Evolutionary conservation across 805 yeast species (phyloP), one percentile per base, ranked within the genome.

Genomic region (Ogataea henricii): DNA sequence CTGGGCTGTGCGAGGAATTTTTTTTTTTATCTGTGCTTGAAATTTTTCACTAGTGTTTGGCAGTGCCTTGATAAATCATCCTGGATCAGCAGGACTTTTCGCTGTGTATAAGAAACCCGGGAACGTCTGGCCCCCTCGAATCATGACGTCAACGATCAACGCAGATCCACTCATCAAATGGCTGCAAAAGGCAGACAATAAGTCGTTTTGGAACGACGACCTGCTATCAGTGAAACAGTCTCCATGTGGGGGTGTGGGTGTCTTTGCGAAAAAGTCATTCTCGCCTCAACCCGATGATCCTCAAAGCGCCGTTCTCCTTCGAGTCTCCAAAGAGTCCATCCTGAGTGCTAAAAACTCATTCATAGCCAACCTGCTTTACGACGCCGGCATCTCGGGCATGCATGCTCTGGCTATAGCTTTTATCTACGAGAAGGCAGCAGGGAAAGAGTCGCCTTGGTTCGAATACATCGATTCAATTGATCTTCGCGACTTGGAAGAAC

Each of bases 401-500:
- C 73, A 79, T 35, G 86, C 83, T 0, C 69, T 91, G 43, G 79
- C 85, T 6, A 54, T 88, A 6, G 80, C 91, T 0, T 86, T 82
- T 49, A 70, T 90, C 22, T 89, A 87, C 59, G 98, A 92, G 62
- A 65, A 73, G 46, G 68, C 79, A 3, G 68, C 76, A 39, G 80
- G 79, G 2, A 68, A 72, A n/a, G 56, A 63, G 3, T 85, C 95
- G n/a, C 97, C 96, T 4, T 92, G 97, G 97, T 72, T 50, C 50
- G 72, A 69, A 3, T 92, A 85, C 62, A 69, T 91, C 38, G 65
- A 71, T 22, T 72, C 85, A 16, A 76, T 89, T 22, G 69, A 72
- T 46, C 59, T 69, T 7, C 57, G 62, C 3, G 6, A 14, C 16
- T 3, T 16, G n/a, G 32, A 23, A 16, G 59, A 66, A 3, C 54